Base-by-base conservation (phyloP, 2,329 filamentous ascomycete genomes). In the Elsinoe batatas region DNA sequence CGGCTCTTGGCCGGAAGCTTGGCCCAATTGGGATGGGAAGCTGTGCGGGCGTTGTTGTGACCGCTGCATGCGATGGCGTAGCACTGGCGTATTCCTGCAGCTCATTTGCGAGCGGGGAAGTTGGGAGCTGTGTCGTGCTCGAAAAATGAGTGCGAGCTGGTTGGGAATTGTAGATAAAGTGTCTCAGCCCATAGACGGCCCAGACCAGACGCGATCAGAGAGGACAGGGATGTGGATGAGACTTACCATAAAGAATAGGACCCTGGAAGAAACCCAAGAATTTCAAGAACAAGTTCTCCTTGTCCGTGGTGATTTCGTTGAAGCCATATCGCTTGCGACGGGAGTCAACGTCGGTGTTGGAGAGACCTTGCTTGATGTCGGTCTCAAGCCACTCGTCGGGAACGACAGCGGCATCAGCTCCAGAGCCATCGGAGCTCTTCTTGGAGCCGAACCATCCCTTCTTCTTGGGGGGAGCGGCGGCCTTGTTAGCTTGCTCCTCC, bases 181-280 rank as follows among this genome's bases (percentile, higher is more conserved):
- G 17, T 36, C 47, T 33, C 44, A 37, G 32, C 12, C 35, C 32
- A 37, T 15, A n/a, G 18, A 35, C 15, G 26, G 33, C 30, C 18
- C 15, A 22, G 32, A 37, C 12, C 20, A 18, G 40, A 35, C 15
- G 11, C 20, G 37, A 18, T 44, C 20, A 53, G 46, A 42, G 12
- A 42, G 49, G 51, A 56, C 60, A 59, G 61, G 56, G 58, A 57
- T 33, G 49, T 40, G 55, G 32, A 35, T 47, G 44, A 59, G 62
- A 72, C 81, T 68, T 77, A 87, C 84, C 83, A 72, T 88, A 88
- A 60, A 88, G 80, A 76, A 88, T 84, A 60, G 85, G 85, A 65
- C 85, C 85, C 62, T 76, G 81, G 79, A 88, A 88, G 75, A 85
- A 88, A 68, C 80, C 78, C 63, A 88, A 72, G 74, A 88, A 88